These are phyloP conservation scores for Omphalotus olearius DNA, from an alignment of 1,284 basidiomycete species.

Conservation along the genomic window DNA sequence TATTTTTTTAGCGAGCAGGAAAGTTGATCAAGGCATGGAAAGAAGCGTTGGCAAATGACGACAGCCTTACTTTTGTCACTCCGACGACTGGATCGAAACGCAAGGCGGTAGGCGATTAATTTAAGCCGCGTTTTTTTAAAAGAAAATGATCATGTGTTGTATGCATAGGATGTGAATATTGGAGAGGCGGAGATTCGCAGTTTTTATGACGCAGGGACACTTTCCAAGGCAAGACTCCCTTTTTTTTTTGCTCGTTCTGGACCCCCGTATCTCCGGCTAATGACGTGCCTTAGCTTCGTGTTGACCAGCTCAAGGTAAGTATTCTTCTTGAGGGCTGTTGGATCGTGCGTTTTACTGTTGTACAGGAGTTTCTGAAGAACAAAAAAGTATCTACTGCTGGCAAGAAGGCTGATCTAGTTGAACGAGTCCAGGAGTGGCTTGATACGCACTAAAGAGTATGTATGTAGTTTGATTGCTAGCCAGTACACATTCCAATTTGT, in stretches of 20 bases:
- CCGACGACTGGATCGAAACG: slow-evolving; percentile 55
- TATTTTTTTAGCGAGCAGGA: slow-evolving; percentile 60
- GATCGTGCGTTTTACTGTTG: slow-evolving; percentile 10
- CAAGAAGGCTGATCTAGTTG: slow-evolving; percentile 66
- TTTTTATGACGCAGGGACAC: slow-evolving; percentile 51
- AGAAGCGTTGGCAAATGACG: slow-evolving; percentile 58
- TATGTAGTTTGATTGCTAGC: too few relatives aligned
- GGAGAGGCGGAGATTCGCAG: slow-evolving; percentile 68
- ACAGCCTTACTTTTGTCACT: slow-evolving; percentile 47
- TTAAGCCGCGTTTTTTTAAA: slow-evolving; percentile 1
- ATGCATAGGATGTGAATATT: slow-evolving; percentile 47
- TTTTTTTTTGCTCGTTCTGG: slow-evolving; percentile 15
- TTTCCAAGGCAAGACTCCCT: slow-evolving; percentile 55
- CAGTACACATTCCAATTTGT: too few relatives aligned
- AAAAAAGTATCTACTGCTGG: slow-evolving; percentile 59
- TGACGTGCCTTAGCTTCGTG: slow-evolving; percentile 50
- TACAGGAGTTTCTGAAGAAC: slow-evolving; percentile 63
- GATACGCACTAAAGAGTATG: slow-evolving; percentile 30
- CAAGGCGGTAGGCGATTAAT: slow-evolving; percentile 51
- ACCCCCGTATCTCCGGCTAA: slow-evolving; percentile 5
- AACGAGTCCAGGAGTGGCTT: slow-evolving; percentile 59
- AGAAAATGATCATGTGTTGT: background rate
- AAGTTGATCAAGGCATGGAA: slow-evolving; percentile 77
- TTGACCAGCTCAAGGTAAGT: slow-evolving; percentile 71
- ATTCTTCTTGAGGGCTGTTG: background rate